Evolutionary conservation across 495 filamentous ascomycete genomes (phyloP).

Genomic region (Penicillium desertorum): DNA sequence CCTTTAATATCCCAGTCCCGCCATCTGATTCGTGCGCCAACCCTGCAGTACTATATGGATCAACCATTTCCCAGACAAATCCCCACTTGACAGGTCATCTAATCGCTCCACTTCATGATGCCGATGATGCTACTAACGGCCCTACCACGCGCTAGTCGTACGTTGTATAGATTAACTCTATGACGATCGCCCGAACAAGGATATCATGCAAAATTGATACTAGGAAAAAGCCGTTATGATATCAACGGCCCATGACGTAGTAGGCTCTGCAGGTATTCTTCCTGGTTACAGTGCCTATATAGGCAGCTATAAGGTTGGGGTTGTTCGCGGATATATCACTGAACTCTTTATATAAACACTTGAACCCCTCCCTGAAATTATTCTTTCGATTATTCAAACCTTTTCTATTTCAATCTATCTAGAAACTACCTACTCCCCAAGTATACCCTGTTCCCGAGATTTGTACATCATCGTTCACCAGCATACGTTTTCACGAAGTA

Average conservation of each 20-base stretch:
- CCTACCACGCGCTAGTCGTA: conserved; percentile 8
- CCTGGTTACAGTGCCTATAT: conserved; percentile 18
- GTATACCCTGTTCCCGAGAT: background rate
- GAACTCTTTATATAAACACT: conserved; percentile 9
- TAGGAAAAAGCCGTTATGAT: conserved; percentile 14
- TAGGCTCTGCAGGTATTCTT: conserved; percentile 10
- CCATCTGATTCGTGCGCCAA: conserved; percentile 16
- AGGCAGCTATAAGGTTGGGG: conserved; percentile 5
- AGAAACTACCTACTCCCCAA: background rate
- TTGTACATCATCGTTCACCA: conserved; percentile 3
- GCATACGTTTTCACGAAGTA: conserved; percentile 5
- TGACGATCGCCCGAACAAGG: conserved; percentile 17
- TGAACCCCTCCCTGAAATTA: conserved; percentile 1
- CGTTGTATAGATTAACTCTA: conserved; percentile 14
- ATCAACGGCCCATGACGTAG: conserved; percentile 30
- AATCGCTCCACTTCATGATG: conserved; percentile 6
- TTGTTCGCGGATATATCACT: conserved; percentile 20
- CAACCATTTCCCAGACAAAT: conserved; percentile 12
- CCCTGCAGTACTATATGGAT: conserved; percentile 13
- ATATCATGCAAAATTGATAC: conserved; percentile 2
- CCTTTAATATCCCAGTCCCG: background rate
- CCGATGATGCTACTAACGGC: conserved; percentile 11
- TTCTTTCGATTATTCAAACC: background rate
- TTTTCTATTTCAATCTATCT: background rate
- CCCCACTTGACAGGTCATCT: conserved; percentile 1